Conservation (phyloP, 2,329 filamentous ascomycete genomes). For the Diplodia seriata region DNA sequence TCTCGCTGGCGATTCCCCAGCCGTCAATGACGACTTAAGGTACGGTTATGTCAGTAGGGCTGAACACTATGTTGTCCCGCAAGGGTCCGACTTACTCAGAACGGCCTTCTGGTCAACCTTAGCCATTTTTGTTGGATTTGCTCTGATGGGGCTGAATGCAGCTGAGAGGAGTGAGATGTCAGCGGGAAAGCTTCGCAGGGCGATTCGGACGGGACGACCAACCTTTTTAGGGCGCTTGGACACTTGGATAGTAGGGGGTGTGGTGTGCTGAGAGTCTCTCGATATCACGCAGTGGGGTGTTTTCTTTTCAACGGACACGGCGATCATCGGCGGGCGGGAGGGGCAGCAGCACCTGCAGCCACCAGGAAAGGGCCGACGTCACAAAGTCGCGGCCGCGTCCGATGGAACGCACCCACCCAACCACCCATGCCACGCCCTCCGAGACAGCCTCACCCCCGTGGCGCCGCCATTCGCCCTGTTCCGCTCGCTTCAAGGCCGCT, state of each 20-base stretch:
- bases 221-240: slow-evolving; percentile 4
- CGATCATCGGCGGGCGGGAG: slow-evolving; percentile 8
- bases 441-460: slow-evolving; percentile 23
- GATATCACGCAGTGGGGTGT: slow-evolving; percentile 31
- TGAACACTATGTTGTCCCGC: slow-evolving; percentile 59
- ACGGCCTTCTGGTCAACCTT: slow-evolving; percentile 73
- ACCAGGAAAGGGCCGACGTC: slow-evolving; percentile 29
- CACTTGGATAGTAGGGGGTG: slow-evolving; percentile 7
- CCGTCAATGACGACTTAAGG: slow-evolving; percentile 87
- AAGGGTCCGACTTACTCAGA: slow-evolving; percentile 59
- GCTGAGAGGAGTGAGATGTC: slow-evolving; percentile 16
- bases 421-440: slow-evolving; percentile 3
- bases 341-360: not conserved
- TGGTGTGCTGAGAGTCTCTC: slow-evolving; percentile 29
- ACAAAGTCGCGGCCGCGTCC: slow-evolving; percentile 22
- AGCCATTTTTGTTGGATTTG: slow-evolving; percentile 60
- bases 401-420: not conserved
- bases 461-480: slow-evolving; percentile 7
- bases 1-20: slow-evolving; percentile 86
- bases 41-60: slow-evolving; percentile 42
- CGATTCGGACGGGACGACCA: not conserved
- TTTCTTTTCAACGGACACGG: slow-evolving; percentile 18
- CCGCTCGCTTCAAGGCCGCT: slow-evolving; percentile 17
- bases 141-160: slow-evolving; percentile 4
- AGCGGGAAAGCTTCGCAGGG: slow-evolving; percentile 12